phyloP scores from a whole-genome alignment of 768 basidiomycete species.

The Rhodotorula sphaerocarpa region DNA sequence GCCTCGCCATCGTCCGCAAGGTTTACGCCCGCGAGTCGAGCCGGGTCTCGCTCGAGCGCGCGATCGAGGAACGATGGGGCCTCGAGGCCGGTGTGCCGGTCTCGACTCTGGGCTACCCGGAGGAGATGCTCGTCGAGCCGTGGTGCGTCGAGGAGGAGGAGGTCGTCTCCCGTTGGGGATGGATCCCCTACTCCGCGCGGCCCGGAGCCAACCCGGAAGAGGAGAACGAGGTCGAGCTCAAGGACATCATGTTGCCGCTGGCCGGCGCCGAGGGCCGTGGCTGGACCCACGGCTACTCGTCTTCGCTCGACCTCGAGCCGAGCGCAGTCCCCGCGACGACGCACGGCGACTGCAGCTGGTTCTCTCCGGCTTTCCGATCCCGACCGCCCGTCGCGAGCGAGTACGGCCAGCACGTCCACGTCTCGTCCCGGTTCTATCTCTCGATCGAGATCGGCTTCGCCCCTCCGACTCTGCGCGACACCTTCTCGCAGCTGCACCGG shows the following conservation, averaged over 20 bases:
- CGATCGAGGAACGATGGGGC: slow-evolving; percentile 39
- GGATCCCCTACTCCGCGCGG: slow-evolving; percentile 35
- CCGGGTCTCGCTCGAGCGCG: slow-evolving; percentile 10
- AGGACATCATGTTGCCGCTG: slow-evolving; percentile 36
- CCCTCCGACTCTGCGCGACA: slow-evolving; percentile 26
- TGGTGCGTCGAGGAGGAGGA: slow-evolving; percentile 40
- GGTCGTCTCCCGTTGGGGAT: slow-evolving; percentile 39
- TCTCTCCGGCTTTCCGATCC: slow-evolving; percentile 36
- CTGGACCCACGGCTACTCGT: slow-evolving; percentile 38
- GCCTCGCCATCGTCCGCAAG: slow-evolving; percentile 38
- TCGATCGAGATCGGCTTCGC: slow-evolving; percentile 40
- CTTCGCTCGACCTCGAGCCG: slow-evolving; percentile 37
- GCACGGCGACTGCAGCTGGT: slow-evolving; percentile 40
- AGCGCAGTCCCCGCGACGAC: slow-evolving; percentile 24
- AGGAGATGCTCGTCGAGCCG: slow-evolving; percentile 37
- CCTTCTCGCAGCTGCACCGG: slow-evolving; percentile 18
- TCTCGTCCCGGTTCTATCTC: slow-evolving; percentile 38
- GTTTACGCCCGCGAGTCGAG: slow-evolving; percentile 38
- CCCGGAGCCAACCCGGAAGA: slow-evolving; percentile 35
- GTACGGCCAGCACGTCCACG: slow-evolving; percentile 37
- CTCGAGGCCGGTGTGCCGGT: slow-evolving; percentile 25
- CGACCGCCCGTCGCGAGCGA: slow-evolving; percentile 32
- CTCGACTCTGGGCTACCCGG: slow-evolving; percentile 32
- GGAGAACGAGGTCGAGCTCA: slow-evolving; percentile 38
- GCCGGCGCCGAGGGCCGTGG: slow-evolving; percentile 22